Conservation (phyloP, 116 monocot genomes). For the Iris pallida region DNA sequence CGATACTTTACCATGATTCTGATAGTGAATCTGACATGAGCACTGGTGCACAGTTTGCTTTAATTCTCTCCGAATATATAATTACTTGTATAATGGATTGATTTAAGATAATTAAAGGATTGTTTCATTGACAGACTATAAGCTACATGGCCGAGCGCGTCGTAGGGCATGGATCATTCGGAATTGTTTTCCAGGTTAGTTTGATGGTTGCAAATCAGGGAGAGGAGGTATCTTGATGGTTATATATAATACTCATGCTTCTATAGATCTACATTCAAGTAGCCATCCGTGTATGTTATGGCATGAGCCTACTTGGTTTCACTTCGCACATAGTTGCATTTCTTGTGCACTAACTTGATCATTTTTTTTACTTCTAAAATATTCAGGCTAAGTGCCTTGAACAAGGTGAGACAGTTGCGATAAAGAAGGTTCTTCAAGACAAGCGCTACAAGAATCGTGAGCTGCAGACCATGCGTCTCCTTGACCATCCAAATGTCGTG, state of each 20-base stretch:
- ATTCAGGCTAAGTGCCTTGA: constrained; percentile 74
- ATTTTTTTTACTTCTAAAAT: not conserved
- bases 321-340: not conserved
- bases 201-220: not conserved
- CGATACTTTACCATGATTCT: no score
- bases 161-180: constrained; percentile 65
- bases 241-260: not conserved
- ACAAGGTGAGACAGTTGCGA: constrained; percentile 77
- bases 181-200: constrained; percentile 63
- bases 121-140: constrained; percentile 31
- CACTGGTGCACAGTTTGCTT: constrained; percentile 40
- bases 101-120: not conserved
- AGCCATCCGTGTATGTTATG: not conserved
- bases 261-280: not conserved
- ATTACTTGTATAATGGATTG: not conserved
- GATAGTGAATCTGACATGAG: constrained; percentile 42
- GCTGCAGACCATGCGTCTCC: constrained; percentile 80
- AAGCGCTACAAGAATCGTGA: constrained; percentile 87
- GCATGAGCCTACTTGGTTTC: not conserved
- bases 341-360: not conserved
- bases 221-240: not conserved
- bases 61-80: not conserved
- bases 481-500: constrained; percentile 89
- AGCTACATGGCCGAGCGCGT: constrained; percentile 72
- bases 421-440: constrained; percentile 92